Conservation (phyloP, 2,329 filamentous ascomycete species). For the Nemania sp. region DNA sequence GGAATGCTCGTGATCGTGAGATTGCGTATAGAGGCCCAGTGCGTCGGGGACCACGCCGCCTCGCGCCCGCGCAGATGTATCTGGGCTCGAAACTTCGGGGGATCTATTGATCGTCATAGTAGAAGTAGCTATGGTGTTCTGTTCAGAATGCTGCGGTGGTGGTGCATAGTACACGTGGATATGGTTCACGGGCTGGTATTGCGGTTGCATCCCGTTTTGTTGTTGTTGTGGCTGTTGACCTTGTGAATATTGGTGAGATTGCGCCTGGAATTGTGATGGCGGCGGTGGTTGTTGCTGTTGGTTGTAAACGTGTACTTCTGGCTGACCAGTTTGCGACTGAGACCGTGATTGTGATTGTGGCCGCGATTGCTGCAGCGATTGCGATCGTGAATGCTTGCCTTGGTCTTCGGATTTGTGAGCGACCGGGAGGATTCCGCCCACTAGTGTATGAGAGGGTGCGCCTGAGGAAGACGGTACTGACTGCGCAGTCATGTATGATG, state of each 20-base stretch:
- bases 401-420: conserved; percentile 3
- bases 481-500: conserved; percentile 7
- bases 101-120: too few species aligned
- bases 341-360: neutral
- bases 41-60: conserved; percentile 3
- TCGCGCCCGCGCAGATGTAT: neutral
- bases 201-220: conserved; percentile 1
- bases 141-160: neutral
- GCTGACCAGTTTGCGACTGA: neutral
- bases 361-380: conserved; percentile 1
- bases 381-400: neutral
- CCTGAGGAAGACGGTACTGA: conserved; percentile 24
- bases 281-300: neutral
- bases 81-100: neutral
- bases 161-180: conserved; percentile 26
- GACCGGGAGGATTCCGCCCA: conserved; percentile 10
- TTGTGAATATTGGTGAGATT: conserved; percentile 3
- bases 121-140: neutral
- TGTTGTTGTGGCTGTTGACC: conserved; percentile 4
- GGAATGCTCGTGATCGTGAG: neutral
- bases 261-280: neutral
- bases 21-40: conserved; percentile 9
- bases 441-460: neutral
- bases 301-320: conserved; percentile 1
- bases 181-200: conserved; percentile 24